Percentiles rank a stretch among this genome's conserved stretches.
Conservation (phyloP, 2,329 filamentous ascomycete species). For the Colletotrichum eleusines region DNA sequence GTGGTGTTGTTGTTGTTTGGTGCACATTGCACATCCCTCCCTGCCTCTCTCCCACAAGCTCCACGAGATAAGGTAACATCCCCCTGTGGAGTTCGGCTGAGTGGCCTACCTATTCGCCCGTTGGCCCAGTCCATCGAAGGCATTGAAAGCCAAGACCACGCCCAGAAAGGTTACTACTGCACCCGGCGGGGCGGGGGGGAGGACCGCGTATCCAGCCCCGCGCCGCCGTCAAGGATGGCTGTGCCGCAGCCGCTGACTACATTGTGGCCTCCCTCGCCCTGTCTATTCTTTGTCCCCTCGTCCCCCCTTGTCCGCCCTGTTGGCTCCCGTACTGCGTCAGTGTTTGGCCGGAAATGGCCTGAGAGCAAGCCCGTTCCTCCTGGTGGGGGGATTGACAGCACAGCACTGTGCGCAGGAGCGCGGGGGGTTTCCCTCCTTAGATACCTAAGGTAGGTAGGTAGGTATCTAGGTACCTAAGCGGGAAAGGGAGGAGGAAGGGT, state of each 20-base stretch:
- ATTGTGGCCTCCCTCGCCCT: not conserved
- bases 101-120: not conserved
- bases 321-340: not conserved
- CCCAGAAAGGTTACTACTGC: not conserved
- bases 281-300: slow-evolving; percentile 5
- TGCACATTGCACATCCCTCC: not conserved
- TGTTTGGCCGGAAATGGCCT: not conserved
- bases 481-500: too few species aligned
- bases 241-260: slow-evolving; percentile 34
- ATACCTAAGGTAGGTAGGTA: too few species aligned
- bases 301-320: not conserved
- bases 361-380: not conserved
- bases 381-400: not conserved
- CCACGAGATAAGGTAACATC: not conserved
- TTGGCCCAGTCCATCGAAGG: not conserved
- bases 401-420: not conserved
- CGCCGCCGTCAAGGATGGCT: slow-evolving; percentile 11
- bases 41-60: too few species aligned
- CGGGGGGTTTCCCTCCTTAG: too few species aligned
- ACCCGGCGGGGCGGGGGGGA: too few species aligned
- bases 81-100: not conserved
- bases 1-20: too few species aligned
- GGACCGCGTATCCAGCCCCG: not conserved
- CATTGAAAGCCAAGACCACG: not conserved
- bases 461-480: too few species aligned